Percentiles rank a stretch among this genome's conserved stretches.
Evolutionary conservation across 768 basidiomycete genomes (phyloP).

Genomic region (Austroboletus festivus): DNA sequence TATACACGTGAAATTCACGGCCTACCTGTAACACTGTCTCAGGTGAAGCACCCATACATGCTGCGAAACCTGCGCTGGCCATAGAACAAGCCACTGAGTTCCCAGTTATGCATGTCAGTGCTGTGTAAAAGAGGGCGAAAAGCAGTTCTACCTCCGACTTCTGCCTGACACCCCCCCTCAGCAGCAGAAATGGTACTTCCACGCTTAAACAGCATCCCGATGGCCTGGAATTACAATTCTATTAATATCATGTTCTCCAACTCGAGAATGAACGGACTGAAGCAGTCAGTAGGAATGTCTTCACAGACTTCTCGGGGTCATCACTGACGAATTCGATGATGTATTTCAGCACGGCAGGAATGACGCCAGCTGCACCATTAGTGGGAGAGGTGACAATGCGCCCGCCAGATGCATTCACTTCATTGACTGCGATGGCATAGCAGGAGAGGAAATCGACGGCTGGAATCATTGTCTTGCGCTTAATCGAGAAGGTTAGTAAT

Average conservation of each 20-base stretch:
- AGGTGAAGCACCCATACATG: constrained; percentile 89
- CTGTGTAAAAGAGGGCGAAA: background rate
- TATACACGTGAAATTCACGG: background rate
- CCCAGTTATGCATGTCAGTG: constrained; percentile 1
- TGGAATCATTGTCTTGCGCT: constrained; percentile 86
- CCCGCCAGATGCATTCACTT: constrained; percentile 91
- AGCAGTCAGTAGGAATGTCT: constrained; percentile 89
- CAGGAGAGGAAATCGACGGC: constrained; percentile 92
- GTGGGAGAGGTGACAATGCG: constrained; percentile 94
- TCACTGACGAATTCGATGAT: constrained; percentile 90
- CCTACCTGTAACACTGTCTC: constrained; percentile 76
- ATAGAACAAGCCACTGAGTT: constrained; percentile 94
- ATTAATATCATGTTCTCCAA: constrained; percentile 2
- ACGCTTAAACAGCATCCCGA: constrained; percentile 95
- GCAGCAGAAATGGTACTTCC: constrained; percentile 97
- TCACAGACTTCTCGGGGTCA: constrained; percentile 81
- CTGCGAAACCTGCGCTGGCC: constrained; percentile 92
- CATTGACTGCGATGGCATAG: constrained; percentile 94
- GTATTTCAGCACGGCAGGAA: constrained; percentile 90
- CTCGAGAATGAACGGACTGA: constrained; percentile 46
- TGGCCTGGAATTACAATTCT: constrained; percentile 46
- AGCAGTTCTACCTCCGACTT: constrained; percentile 72
- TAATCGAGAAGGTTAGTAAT: constrained; percentile 1
- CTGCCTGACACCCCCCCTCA: constrained; percentile 93
- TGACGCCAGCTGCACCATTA: constrained; percentile 91